Conservation (phyloP, 73 alveolate genomes). For the Paramecium bursaria region DNA sequence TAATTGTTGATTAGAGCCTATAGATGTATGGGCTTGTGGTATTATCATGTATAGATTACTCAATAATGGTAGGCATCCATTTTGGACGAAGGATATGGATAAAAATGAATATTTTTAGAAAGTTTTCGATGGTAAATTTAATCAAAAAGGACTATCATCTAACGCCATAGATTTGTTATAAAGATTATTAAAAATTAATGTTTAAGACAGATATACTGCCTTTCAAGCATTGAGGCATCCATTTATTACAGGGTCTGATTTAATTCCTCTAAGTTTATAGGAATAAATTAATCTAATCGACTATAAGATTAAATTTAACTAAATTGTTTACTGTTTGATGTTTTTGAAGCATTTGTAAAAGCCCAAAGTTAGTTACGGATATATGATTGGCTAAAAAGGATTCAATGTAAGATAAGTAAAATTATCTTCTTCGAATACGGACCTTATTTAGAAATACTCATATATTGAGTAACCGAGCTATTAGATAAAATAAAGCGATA, state of each 20-base stretch:
- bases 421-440: background rate
- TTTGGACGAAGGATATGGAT: background rate
- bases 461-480: background rate
- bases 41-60: conserved; percentile 41
- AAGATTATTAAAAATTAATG: conserved; percentile 16
- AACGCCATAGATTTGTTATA: conserved; percentile 21
- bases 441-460: background rate
- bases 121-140: background rate
- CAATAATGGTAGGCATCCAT: conserved; percentile 24
- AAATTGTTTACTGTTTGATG: background rate
- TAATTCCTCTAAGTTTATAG: conserved; percentile 14
- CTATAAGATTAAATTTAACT: conserved; percentile 2
- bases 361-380: conserved; percentile 20
- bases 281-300: conserved; percentile 39
- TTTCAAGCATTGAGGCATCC: conserved; percentile 41
- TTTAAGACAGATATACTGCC: conserved; percentile 25
- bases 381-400: conserved; percentile 32
- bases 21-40: conserved; percentile 49
- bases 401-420: conserved; percentile 28
- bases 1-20: background rate
- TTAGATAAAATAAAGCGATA: conserved; percentile 12
- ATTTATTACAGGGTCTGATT: conserved; percentile 3
- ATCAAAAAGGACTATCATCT: background rate
- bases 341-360: background rate
- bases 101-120: conserved; percentile 5